Evolutionary conservation across 116 monocot genomes (phyloP), one percentile per base, ranked within the genome.

Genomic region (Phalaenopsis hybrid): DNA sequence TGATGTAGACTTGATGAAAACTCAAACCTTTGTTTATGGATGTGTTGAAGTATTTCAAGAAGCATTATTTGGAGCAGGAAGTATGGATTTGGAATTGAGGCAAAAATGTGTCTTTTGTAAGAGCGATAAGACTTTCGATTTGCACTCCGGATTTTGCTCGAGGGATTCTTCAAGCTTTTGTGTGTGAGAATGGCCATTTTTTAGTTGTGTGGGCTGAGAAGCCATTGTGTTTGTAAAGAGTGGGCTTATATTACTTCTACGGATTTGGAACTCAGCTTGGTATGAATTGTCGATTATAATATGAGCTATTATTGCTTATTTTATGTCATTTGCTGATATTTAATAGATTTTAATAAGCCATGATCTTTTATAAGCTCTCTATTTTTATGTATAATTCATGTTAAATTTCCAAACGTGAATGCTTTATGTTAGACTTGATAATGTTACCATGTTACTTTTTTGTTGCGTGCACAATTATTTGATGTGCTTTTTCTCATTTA

Each of bases 141-240:
- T 72, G 1, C 12, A 41, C 15, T 72, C 34, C 1, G 34, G 13
- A 37, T 72, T 72, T 37, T 33, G 72, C 13, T 72, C 16, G 72
- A 16, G 37, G 72, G 34, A 37, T 34, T 37, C 6, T 72, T 72
- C 8, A 21, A 33, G 28, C 72, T 72, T 37, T 72, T 72, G 72
- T 72, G 72, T 72, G 4, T 72, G 72, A 72, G 72, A 72, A 72
- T 72, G 72, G 72, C 37, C 72, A 72, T n/a, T 72, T 12, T 33
- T 72, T n/a, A 33, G 72, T 34, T 13, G 15, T 3, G 55, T 55
- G 55, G 55, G 9, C 12, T 72, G 15, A 37, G 72, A 72, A 33
- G 37, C 72, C 34, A 12, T 4, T 72, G 72, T 15, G 15, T 72
- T 37, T 72, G 34, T 72, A 37, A 72, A 37, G 72, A 31, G 8